Percentiles rank a stretch among this genome's conserved stretches.
Conservation (phyloP, 805 yeast species). For the Metschnikowia noctiluminum region DNA sequence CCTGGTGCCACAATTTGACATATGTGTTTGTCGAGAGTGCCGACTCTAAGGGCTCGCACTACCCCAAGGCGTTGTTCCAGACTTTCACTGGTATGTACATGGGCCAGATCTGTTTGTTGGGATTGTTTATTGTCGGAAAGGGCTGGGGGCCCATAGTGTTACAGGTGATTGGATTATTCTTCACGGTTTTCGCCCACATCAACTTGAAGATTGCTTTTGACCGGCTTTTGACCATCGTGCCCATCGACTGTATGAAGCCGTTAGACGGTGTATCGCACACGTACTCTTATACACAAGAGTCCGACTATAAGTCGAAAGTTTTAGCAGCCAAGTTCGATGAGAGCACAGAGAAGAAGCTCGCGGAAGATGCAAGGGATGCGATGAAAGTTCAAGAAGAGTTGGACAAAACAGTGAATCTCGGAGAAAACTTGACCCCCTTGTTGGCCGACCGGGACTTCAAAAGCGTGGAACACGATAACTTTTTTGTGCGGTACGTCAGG, state of each 20-base stretch:
- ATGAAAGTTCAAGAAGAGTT: constrained; percentile 22
- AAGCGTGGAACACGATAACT: constrained; percentile 34
- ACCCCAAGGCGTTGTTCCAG: constrained; percentile 86
- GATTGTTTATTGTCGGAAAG: constrained; percentile 84
- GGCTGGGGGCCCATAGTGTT: constrained; percentile 93
- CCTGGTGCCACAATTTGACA: constrained; percentile 72
- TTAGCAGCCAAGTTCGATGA: constrained; percentile 20
- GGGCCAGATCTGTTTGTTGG: constrained; percentile 82
- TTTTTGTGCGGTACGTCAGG: constrained; percentile 46
- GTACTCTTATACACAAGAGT: constrained; percentile 44
- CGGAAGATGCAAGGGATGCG: constrained; percentile 20
- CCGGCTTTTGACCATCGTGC: constrained; percentile 53
- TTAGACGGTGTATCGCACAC: constrained; percentile 68
- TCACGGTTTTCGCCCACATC: constrained; percentile 68
- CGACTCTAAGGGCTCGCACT: constrained; percentile 77
- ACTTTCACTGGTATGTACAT: constrained; percentile 83
- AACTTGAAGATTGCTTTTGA: constrained; percentile 63
- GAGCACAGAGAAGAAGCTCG: constrained; percentile 8
- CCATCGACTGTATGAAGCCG: constrained; percentile 73
- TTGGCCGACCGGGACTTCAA: constrained; percentile 65
- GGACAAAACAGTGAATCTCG: constrained; percentile 13
- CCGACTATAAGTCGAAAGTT: constrained; percentile 34
- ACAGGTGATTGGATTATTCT: constrained; percentile 60
- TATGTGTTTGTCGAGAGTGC: constrained; percentile 66
- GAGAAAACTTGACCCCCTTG: constrained; percentile 46